Base-by-base conservation (phyloP, 257 asterid genomes). In the Solanum clarkiae region DNA sequence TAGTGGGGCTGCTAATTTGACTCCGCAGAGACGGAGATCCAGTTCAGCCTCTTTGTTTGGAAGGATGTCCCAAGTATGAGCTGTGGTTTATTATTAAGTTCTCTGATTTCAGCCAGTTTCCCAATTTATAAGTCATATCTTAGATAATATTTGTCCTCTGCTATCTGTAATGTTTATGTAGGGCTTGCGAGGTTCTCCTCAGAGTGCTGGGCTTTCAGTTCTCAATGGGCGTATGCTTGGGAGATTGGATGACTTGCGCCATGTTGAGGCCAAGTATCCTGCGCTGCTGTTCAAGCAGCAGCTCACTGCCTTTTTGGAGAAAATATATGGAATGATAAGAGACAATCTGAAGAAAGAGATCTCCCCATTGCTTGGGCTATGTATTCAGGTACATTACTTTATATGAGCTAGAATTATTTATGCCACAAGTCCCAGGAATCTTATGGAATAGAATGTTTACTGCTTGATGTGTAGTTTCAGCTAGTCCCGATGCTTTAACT, bases 221-320 rank as follows among this genome's bases (percentile, higher is more conserved):
- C 94, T 93, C 79, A 96, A 91, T 89, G 91, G 95, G 75, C 92
- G 98, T 87, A 90, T 91, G 89, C 95, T 96, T 85, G 97, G 98
- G 86, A 92, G 93, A 91, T 90, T 94, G 84, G 98, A 96, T 89
- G 99, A 93, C 92, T 87, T 96, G 84, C 95, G 99, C 70, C 99
- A 96, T 87, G 98, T 96, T 86, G 99, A 96, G 89, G 99, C 99
- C 84, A 97, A 97, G 85, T 97, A 97, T 88, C 99, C 98, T 85
- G 99, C 99, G 81, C 91, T 97, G 89, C 88, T 97, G 91, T 97
- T 97, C 93, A 95, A 97, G 92, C 99, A 95, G 92, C 99, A 97
- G 93, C 98, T 97, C 80, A 97, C 99, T 86, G 99, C 99, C 90
- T 97, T 94, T 91, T 94, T 97, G 89, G 98, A 97, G 92, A 97